phyloP scores from a whole-genome alignment of 768 basidiomycete species.

The Daedaleopsis sinensis region DNA sequence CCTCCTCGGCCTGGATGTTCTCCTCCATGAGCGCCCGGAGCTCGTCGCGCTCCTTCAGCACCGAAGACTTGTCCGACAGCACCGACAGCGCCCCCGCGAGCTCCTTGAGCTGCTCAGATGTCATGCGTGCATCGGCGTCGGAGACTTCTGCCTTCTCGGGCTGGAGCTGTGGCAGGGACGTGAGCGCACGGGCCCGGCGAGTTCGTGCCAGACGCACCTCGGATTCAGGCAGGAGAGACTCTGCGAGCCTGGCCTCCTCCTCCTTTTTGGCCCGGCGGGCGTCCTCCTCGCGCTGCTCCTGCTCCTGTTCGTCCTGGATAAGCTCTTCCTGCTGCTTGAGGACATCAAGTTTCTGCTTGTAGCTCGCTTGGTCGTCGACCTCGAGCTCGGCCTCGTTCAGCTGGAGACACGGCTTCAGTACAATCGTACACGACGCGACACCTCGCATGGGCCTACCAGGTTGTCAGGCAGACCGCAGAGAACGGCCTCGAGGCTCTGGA shows the following conservation, averaged over 20 bases:
- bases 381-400: slow-evolving; percentile 97
- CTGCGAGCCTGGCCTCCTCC: slow-evolving; percentile 75
- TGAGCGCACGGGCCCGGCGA: not conserved
- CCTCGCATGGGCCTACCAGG: slow-evolving; percentile 58
- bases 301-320: slow-evolving; percentile 98
- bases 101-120: slow-evolving; percentile 92
- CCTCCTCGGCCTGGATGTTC: slow-evolving; percentile 88
- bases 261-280: slow-evolving; percentile 85
- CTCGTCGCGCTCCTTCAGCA: slow-evolving; percentile 95
- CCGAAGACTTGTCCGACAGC: slow-evolving; percentile 90
- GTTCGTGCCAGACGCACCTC: slow-evolving; percentile 52
- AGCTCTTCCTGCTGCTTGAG: slow-evolving; percentile 98
- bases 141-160: slow-evolving; percentile 56
- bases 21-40: slow-evolving; percentile 91
- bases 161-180: slow-evolving; percentile 48
- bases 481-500: slow-evolving; percentile 85
- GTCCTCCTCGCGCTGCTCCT: slow-evolving; percentile 93
- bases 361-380: slow-evolving; percentile 92
- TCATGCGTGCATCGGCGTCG: slow-evolving; percentile 81
- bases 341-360: slow-evolving; percentile 98
- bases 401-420: slow-evolving; percentile 42
- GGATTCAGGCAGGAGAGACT: slow-evolving; percentile 84
- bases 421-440: not conserved
- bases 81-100: slow-evolving; percentile 89
- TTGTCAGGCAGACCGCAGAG: slow-evolving; percentile 93